These are phyloP conservation scores for Annulohypoxylon moriforme DNA, from an alignment of 495 filamentous ascomycete species.

Conservation along the genomic window DNA sequence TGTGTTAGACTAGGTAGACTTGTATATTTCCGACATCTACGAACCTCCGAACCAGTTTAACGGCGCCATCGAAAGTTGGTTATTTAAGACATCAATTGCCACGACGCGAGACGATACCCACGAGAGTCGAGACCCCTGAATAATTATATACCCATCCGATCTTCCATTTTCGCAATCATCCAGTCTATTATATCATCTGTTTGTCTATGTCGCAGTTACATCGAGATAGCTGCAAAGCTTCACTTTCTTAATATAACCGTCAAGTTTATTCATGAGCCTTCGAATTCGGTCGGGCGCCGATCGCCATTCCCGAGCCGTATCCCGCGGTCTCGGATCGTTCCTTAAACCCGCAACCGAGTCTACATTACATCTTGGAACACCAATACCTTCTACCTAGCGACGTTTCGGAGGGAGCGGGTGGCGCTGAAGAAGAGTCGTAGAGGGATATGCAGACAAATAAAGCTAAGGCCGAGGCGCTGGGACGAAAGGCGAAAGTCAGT, in stretches of 20 bases:
- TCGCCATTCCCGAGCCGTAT: constrained; percentile 35
- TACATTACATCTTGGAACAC: constrained; percentile 13
- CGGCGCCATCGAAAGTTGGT: constrained; percentile 3
- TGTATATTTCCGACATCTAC: constrained; percentile 7
- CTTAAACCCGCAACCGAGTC: constrained; percentile 4
- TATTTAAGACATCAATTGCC: constrained; percentile 8
- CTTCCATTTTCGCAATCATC: constrained; percentile 7
- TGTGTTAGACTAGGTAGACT: not conserved
- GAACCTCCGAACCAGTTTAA: not conserved
- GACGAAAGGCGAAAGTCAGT: constrained; percentile 89
- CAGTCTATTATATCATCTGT: not conserved
- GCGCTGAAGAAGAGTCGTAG: constrained; percentile 27
- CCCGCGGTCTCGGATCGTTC: constrained; percentile 1
- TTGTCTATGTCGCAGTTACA: constrained; percentile 4
- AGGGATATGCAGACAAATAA: constrained; percentile 68
- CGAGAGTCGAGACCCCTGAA: constrained; percentile 16
- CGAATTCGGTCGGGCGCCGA: constrained; percentile 31
- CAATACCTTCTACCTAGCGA: constrained; percentile 1
- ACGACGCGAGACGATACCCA: constrained; percentile 21
- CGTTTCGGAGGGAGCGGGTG: constrained; percentile 34
- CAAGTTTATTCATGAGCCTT: constrained; percentile 44
- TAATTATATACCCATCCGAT: not conserved
- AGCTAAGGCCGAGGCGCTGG: constrained; percentile 87
- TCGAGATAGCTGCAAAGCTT: constrained; percentile 4
- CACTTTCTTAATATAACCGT: constrained; percentile 50